Evolutionary conservation across 345 rosid genomes (phyloP), one percentile per base, ranked within the genome.

Genomic region (Firmiana major): DNA sequence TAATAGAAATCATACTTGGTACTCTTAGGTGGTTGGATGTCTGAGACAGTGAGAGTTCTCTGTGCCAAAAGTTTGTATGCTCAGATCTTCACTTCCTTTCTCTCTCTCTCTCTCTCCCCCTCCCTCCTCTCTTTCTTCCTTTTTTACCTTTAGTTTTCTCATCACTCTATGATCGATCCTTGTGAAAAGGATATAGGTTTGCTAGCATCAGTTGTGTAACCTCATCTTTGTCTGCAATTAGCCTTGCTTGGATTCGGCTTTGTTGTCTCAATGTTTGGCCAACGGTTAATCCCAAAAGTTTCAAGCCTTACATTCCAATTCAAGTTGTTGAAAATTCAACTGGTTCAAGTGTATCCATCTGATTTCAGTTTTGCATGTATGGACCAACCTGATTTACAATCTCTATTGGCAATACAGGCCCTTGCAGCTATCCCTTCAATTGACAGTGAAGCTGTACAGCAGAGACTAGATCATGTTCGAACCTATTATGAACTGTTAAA

Each of bases 361-460:
- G 5, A 62, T 72, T 71, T 49, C 16, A 19, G 63, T 70, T 21
- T 36, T 49, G 57, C 64, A 51, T 36, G 16, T 46, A 5, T 0
- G 26, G 24, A 38, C 71, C 15, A n/a, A 63, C 42, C 22, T 9
- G 22, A 11, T 58, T 42, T 65, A 46, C 68, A 26, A 51, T 68
- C 58, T 22, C 22, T 79, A 24, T 51, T 74, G 80, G 71, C 83
- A 63, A 74, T 66, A 58, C 86, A 97, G 98, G 94, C 99, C 80
- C 89, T 94, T 78, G 90, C 97, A 70, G 97, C 95, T 73, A 91
- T 97, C 79, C 94, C 99, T 60, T 91, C 93, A 48, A 87, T 94
- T 59, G 92, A 94, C 70, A 86, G 94, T 70, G 90, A 91, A 77
- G 81, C 85, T 63, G 94, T 94, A 64, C 95, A 85, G 75, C 91